Percentiles rank a stretch among this genome's conserved stretches.
Evolutionary conservation across 331 rosid genomes (phyloP).

Genomic region (Acacia pycnantha): DNA sequence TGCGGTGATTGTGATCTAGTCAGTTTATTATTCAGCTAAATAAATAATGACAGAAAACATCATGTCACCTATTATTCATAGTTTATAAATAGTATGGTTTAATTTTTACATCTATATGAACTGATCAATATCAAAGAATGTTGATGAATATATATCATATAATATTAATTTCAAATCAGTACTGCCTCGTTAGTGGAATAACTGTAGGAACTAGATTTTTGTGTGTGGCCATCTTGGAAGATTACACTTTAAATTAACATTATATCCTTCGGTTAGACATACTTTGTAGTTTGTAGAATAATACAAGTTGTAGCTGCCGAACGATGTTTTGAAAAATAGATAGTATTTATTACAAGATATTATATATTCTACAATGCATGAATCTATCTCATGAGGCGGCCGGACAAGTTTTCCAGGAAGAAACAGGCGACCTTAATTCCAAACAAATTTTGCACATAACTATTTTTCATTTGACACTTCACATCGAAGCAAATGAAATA

Average conservation of each 20-base stretch:
- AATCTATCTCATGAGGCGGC: not conserved
- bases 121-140: not conserved
- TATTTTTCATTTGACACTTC: too few species aligned
- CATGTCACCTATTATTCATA: not conserved
- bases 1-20: too few species aligned
- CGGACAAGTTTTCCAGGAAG: not conserved
- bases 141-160: not conserved
- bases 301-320: not conserved
- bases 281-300: not conserved
- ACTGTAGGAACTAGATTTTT: not conserved
- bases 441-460: not conserved
- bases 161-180: not conserved
- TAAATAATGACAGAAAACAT: too few species aligned
- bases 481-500: not conserved
- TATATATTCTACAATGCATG: not conserved
- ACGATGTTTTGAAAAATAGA: not conserved
- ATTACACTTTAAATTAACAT: not conserved
- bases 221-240: too few species aligned
- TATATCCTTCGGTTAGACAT: not conserved
- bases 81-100: not conserved
- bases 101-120: too few species aligned
- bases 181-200: not conserved
- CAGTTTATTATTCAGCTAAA: too few species aligned
- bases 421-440: not conserved
- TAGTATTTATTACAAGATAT: too few species aligned